A percentile compares a stretch with the other conserved stretches of the same genome.
These are phyloP conservation scores for Wickerhamiella brachini DNA, from an alignment of 805 yeast genomes.

Conservation along the genomic window DNA sequence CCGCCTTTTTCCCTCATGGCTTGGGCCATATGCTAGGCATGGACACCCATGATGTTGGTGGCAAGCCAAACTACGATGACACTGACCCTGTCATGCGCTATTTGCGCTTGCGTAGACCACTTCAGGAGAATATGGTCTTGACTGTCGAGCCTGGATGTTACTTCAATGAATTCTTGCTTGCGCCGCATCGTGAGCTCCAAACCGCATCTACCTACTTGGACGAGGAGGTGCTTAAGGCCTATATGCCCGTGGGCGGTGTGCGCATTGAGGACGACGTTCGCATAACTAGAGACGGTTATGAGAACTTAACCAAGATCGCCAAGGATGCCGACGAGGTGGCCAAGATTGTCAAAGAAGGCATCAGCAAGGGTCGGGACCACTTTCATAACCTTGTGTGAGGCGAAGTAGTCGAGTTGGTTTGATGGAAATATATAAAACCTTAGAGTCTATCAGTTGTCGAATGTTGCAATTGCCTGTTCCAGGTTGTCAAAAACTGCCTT, in stretches of 20 bases:
- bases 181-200: slow-evolving; percentile 37
- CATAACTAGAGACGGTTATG: slow-evolving; percentile 63
- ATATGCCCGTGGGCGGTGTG: slow-evolving; percentile 90
- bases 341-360: slow-evolving; percentile 57
- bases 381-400: slow-evolving; percentile 45
- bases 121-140: slow-evolving; percentile 67
- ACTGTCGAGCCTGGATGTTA: slow-evolving; percentile 95
- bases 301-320: slow-evolving; percentile 70
- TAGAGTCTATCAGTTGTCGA: slow-evolving; percentile 1
- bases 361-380: slow-evolving; percentile 40
- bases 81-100: slow-evolving; percentile 62
- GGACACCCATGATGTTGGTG: slow-evolving; percentile 96
- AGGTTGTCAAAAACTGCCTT: slow-evolving; percentile 34
- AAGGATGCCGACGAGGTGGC: slow-evolving; percentile 76
- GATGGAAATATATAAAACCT: not conserved
- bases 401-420: too few relatives aligned
- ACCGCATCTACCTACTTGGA: slow-evolving; percentile 42
- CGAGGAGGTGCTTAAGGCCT: slow-evolving; percentile 51
- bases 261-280: slow-evolving; percentile 89
- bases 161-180: slow-evolving; percentile 70
- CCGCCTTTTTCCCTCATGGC: slow-evolving; percentile 88
- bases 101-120: slow-evolving; percentile 63
- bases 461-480: slow-evolving; percentile 37
- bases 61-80: slow-evolving; percentile 74
- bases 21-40: slow-evolving; percentile 86